Evolutionary conservation across 2,329 filamentous ascomycete species (phyloP), one percentile per base, ranked within the genome.

Genomic region (Cytospora paraplurivora): DNA sequence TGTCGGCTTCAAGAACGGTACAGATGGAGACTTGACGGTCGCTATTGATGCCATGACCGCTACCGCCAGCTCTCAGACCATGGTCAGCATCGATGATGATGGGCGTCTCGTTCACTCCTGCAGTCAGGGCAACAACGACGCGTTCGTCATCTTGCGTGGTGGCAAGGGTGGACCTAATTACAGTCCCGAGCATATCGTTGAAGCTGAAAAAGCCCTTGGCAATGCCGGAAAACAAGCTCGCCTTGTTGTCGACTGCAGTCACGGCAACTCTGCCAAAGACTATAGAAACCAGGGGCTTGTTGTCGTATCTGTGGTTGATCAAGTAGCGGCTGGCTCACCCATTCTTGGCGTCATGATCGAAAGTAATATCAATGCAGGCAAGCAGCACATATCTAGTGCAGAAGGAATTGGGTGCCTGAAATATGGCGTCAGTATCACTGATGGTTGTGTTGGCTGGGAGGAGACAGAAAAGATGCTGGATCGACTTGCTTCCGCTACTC

Each of bases 321-420:
- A 98, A 79, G 90, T 98, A 66, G 83, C 88, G 62, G 86, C 84
- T 62, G 95, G 95, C 44, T 93, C 98, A 80, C 84, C 85, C 56
- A 95, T 99, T 73, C 94, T 97, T 86, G 95, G 95, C 72, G 92
- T 98, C 65, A 98, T 99, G 95, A 96, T 99, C 72, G 95, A 99
- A 82, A 96, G 91, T 77, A 91, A 98, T 77, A 95, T 98, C 78
- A 89, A 94, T 72, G 94, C 97, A 80, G 93, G 91, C 89, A 76
- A 72, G 82, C 69, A 21, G 37, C 17, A 11, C 41, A 13, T 12
- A 27, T n/a, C 13, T 11, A 47, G 19, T 35, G 83, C 87, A 61
- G 91, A 96, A 78, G 94, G 93, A 73, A 92, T 91, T 76, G 82
- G 84, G 11, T 92, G 88, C 38, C 85, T 98, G 66, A 89, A 96